phyloP scores from a whole-genome alignment of 495 filamentous ascomycete species.

The Aspergillus diversus region DNA sequence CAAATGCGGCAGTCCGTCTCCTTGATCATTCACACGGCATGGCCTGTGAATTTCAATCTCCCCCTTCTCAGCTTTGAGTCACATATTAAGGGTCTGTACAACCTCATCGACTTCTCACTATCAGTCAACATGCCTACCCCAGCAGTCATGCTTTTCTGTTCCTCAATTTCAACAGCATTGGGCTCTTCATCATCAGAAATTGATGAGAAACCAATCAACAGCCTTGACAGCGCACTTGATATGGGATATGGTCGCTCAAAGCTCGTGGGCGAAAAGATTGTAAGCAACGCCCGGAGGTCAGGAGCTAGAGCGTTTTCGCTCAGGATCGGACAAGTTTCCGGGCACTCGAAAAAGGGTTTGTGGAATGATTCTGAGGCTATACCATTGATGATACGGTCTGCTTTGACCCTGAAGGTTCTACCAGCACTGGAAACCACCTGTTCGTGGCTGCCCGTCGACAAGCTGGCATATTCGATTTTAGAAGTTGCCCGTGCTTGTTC shows the following conservation, averaged over 20 bases:
- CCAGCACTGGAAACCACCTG: conserved; percentile 50
- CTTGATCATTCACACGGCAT: conserved; percentile 59
- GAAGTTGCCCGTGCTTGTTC: conserved; percentile 47
- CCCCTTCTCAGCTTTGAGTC: conserved; percentile 41
- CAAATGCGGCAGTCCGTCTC: conserved; percentile 46
- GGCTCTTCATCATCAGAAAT: conserved; percentile 35
- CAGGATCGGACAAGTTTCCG: conserved; percentile 65
- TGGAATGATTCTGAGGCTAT: conserved; percentile 65
- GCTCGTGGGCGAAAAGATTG: conserved; percentile 56
- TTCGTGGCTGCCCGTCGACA: conserved; percentile 63
- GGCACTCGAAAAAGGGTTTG: conserved; percentile 50
- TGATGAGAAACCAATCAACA: conserved; percentile 44
- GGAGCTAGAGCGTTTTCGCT: conserved; percentile 51
- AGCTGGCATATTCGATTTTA: conserved; percentile 48
- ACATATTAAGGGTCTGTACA: conserved; percentile 53
- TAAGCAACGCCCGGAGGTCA: conserved; percentile 39
- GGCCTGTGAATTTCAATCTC: conserved; percentile 63
- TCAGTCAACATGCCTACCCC: conserved; percentile 44
- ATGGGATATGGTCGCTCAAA: conserved; percentile 65
- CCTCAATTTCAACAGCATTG: conserved; percentile 54
- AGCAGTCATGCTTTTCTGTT: conserved; percentile 54
- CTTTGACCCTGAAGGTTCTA: conserved; percentile 49
- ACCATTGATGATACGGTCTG: conserved; percentile 59
- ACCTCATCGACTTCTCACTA: conserved; percentile 59
- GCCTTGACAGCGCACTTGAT: conserved; percentile 43